Base-by-base conservation (phyloP, 495 filamentous ascomycete genomes). In the Tuber brumale region DNA sequence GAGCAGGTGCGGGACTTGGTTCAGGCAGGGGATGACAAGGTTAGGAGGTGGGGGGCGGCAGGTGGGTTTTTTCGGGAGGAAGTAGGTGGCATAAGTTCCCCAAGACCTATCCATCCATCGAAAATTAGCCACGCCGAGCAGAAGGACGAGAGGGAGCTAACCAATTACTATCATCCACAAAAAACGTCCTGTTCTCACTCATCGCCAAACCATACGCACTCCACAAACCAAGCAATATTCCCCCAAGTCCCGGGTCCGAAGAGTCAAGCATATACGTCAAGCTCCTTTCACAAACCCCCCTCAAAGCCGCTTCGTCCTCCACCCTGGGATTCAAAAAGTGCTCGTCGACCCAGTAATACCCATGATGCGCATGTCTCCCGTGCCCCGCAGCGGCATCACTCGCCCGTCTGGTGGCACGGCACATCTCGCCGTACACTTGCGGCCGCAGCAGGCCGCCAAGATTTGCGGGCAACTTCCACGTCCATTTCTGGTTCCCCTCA, bases 131-230 rank as follows among this genome's bases (percentile, higher is more conserved):
- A 35, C 31, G 37, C 57, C 43, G 18, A 31, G 35, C 21, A 37
- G 37, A 69, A 39, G 21, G 23, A 39, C 51, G 8, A 31, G 48
- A 23, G 37, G 18, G 23, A 66, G 70, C 72, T 51, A 84, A 86
- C 92, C 92, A 94, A 75, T 89, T 86, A 9, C 89, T 88, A 81
- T 93, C 92, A 79, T 94, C 90, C 77, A 94, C 84, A 83, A 93
- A 93, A 80, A 94, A 94, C 1, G 88, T 86, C 35, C 92, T 84
- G 16, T 86, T 87, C 81, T 94, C 91, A 72, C 88, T 86, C 79
- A 89, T 84, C 8, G 92, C 92, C 48, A 94, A 84, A 18, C 91
- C 92, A 77, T 93, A 94, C 37, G 92, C 89, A 76, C 88, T 90
- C 91, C 92, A 94, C 48, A 94, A 77, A 82, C 90, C 87, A 86